Base-by-base conservation (phyloP, 2,329 filamentous ascomycete genomes). In the Piedraia hortae region DNA sequence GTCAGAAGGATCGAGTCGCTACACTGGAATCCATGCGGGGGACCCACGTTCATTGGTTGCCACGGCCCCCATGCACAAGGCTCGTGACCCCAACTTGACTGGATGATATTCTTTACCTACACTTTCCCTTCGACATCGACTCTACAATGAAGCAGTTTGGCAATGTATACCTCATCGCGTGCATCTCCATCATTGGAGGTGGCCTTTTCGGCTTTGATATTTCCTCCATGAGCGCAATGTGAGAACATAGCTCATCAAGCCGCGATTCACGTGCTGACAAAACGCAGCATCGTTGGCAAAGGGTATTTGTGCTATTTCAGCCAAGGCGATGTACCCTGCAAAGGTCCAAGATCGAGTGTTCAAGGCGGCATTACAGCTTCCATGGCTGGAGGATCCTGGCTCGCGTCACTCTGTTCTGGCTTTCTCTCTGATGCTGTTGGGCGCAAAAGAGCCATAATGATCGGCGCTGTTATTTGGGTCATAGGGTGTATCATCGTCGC, bases 151-250 rank as follows among this genome's bases (percentile, higher is more conserved):
- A 35, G 27, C 29, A 41, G 24, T 52, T 60, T 23, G 53, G 56
- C 12, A 63, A 63, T 30, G 53, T 62, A 33, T 63, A 65, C 36
- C 41, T 53, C 25, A 58, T 62, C 30, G 54, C 57, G 24, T 54
- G 54, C 36, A 57, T 62, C 38, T 50, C 59, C 39, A 53, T 60
- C 29, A 52, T 54, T 49, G 68, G 68, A 32, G 69, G 69, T 39
- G 62, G 59, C 12, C 51, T 77, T 12, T 77, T 78, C 36, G 73
- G 72, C 34, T 78, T 78, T 39, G 72, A 78, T 45, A 74, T 78
- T 35, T 62, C 59, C 25, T 71, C 65, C 19, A 74, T 77, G 68
- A 65, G 60, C 26, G 47, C 48, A 6, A 48, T 49, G 34, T 48
- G 33, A 18, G 33, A 29, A n/a, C 14, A 14, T 4, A 13, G 6